Evolutionary conservation across 2,329 filamentous ascomycete genomes (phyloP).

Genomic region (Ascochyta rabiei): DNA sequence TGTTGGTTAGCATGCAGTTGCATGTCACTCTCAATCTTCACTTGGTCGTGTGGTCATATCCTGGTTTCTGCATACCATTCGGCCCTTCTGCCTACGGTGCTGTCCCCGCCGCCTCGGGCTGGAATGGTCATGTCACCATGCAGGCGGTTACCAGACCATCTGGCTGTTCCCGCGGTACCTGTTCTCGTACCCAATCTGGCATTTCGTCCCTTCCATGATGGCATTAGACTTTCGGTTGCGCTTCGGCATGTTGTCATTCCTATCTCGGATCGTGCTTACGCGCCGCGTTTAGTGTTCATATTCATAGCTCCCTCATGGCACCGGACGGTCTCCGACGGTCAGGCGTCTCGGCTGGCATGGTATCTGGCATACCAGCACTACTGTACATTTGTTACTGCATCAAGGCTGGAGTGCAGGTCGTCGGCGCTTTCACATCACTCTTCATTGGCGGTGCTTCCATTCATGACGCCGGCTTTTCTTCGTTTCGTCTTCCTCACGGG

Average conservation of each 20-base stretch:
- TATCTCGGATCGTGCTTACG: background rate
- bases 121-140: background rate
- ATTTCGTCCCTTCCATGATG: background rate
- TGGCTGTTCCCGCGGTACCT: background rate
- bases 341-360: background rate
- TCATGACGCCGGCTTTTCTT: slow-evolving; percentile 9
- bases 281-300: background rate
- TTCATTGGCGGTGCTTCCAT: slow-evolving; percentile 5
- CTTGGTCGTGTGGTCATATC: background rate
- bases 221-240: background rate
- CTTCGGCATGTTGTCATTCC: background rate
- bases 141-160: background rate
- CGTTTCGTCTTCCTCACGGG: slow-evolving; percentile 13
- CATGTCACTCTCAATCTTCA: background rate
- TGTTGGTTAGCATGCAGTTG: background rate
- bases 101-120: background rate
- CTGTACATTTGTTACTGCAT: slow-evolving; percentile 13
- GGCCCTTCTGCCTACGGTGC: slow-evolving; percentile 6
- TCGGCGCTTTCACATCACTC: slow-evolving; percentile 1
- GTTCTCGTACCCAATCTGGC: background rate
- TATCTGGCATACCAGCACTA: slow-evolving; percentile 20
- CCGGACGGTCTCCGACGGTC: background rate
- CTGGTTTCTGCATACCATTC: slow-evolving; percentile 2
- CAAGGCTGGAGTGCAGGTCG: slow-evolving; percentile 13
- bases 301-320: background rate